phyloP scores from a whole-genome alignment of 2,329 filamentous ascomycete species.

The Pestalotiopsis sp. region DNA sequence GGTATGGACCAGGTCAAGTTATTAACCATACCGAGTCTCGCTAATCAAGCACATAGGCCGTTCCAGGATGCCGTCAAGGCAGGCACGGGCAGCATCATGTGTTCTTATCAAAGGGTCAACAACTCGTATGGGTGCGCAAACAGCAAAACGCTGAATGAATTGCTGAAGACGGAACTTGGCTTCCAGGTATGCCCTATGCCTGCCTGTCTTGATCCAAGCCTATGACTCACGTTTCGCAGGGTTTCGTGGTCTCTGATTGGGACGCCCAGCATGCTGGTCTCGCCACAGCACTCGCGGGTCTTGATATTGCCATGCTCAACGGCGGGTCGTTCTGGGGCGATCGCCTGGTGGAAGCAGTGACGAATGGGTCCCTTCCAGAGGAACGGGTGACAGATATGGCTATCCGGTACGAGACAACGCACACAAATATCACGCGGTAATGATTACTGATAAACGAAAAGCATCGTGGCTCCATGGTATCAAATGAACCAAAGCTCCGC shows the following conservation, averaged over 20 bases:
- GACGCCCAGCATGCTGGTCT: conserved; percentile 66
- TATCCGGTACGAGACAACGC: conserved; percentile 29
- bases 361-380: conserved; percentile 59
- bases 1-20: conserved; percentile 34
- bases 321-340: conserved; percentile 41
- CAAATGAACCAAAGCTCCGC: conserved; percentile 51
- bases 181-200: conserved; percentile 71
- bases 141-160: conserved; percentile 46
- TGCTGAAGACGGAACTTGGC: conserved; percentile 47
- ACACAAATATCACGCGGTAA: too few species aligned
- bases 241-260: conserved; percentile 72
- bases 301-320: conserved; percentile 72
- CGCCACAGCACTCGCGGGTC: conserved; percentile 61
- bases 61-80: conserved; percentile 44
- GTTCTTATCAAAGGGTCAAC: conserved; percentile 47
- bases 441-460: conserved; percentile 13
- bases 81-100: conserved; percentile 41
- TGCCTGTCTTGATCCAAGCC: conserved; percentile 26
- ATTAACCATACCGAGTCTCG: conserved; percentile 3
- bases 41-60: conserved; percentile 49
- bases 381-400: conserved; percentile 64
- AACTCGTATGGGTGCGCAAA: conserved; percentile 53
- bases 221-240: conserved; percentile 31
- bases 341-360: conserved; percentile 61
- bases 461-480: conserved; percentile 56